Conservation (phyloP, 177 flowering plant genomes). For the Vitis hybrid region DNA sequence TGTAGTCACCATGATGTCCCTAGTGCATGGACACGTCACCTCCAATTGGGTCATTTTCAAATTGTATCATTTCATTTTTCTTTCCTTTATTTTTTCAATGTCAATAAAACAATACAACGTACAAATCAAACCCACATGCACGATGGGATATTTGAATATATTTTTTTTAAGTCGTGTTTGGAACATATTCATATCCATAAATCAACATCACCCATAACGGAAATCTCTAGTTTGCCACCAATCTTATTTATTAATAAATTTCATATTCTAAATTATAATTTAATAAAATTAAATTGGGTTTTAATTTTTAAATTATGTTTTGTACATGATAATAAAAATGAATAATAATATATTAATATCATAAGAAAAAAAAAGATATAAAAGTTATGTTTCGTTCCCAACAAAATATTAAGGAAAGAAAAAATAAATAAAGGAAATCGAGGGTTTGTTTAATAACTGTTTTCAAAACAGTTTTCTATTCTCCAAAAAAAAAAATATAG, state of each 20-base stretch:
- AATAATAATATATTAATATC: no score
- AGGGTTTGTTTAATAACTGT: no score
- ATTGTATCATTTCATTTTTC: no score
- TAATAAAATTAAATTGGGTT: no score
- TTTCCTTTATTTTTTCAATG: background rate
- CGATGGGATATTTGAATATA: background rate
- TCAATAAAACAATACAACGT: background rate
- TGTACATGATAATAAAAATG: background rate
- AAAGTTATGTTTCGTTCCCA: no score
- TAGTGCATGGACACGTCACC: background rate
- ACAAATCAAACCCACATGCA: background rate
- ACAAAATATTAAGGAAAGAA: no score
- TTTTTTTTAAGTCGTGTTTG: no score
- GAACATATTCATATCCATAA: background rate
- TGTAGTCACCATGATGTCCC: background rate
- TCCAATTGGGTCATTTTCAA: background rate
- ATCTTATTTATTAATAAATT: background rate
- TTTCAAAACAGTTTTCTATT: no score
- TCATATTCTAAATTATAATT: no score
- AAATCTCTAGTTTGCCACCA: background rate
- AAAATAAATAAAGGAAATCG: rapidly evolving
- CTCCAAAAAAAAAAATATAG: no score
- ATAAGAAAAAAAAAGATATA: no score
- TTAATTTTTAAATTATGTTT: no score
- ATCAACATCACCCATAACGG: background rate